Conservation (phyloP, 352 stramenopile genomes). For the Thalassiosira livingstoniorum region DNA sequence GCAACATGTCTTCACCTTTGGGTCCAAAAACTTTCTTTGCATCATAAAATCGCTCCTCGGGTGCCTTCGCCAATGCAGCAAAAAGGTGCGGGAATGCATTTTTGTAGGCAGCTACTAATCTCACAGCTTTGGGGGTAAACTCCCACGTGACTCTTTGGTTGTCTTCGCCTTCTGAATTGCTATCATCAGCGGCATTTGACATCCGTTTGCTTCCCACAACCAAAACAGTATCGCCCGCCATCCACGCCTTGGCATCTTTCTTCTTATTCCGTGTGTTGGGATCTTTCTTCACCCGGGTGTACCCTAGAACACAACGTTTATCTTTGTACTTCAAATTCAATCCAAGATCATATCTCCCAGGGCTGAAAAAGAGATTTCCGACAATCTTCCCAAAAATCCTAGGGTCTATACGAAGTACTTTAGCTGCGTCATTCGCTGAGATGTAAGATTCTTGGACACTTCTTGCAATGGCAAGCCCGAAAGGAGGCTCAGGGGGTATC, state of each 20-base stretch:
- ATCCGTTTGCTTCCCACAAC: conserved; percentile 89
- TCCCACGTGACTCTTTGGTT: conserved; percentile 89
- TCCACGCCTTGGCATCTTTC: conserved; percentile 86
- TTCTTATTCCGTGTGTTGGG: conserved; percentile 52
- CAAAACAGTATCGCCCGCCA: conserved; percentile 91
- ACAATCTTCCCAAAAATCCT: conserved; percentile 93
- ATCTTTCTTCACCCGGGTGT: conserved; percentile 86
- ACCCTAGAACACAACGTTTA: conserved; percentile 90
- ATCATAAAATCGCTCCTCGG: conserved; percentile 91
- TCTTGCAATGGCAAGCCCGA: conserved; percentile 93
- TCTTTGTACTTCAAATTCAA: conserved; percentile 91
- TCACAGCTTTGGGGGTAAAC: conserved; percentile 95
- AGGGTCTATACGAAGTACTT: conserved; percentile 92
- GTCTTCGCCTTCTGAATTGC: conserved; percentile 64
- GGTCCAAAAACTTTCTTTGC: conserved; percentile 90
- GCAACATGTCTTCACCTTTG: conserved; percentile 83
- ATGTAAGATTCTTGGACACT: conserved; percentile 93
- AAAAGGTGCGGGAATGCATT: conserved; percentile 94
- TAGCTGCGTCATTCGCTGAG: conserved; percentile 84
- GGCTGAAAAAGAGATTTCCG: conserved; percentile 93
- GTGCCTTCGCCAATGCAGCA: conserved; percentile 87
- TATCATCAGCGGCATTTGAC: conserved; percentile 42
- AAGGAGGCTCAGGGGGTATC: conserved; percentile 95
- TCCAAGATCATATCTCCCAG: conserved; percentile 90
- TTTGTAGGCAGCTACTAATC: conserved; percentile 93